Percentiles rank a stretch among this genome's conserved stretches.
phyloP scores from a whole-genome alignment of 1,284 basidiomycete species.

The Cutaneotrichosporon mucoides region DNA sequence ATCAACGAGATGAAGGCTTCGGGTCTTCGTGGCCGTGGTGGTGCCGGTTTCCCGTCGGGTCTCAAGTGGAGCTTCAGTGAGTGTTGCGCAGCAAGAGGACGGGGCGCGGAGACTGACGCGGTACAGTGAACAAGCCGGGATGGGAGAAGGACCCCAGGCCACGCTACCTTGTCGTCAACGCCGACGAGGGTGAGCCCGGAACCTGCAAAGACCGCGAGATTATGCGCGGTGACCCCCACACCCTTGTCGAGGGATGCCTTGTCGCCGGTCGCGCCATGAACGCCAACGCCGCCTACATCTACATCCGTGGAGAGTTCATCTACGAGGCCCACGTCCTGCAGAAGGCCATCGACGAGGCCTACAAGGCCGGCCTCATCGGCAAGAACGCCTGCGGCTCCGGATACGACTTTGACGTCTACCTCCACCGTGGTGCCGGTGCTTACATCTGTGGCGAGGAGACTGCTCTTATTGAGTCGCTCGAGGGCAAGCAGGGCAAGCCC shows the following conservation, averaged over 20 bases:
- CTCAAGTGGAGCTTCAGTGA: conserved; percentile 92
- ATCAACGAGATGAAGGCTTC: conserved; percentile 95
- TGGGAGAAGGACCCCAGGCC: conserved; percentile 94
- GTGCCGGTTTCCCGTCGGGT: conserved; percentile 95
- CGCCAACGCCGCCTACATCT: conserved; percentile 91
- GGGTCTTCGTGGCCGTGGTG: conserved; percentile 90
- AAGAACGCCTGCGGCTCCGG: conserved; percentile 89
- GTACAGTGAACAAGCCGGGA: conserved; percentile 75
- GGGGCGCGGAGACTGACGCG: not conserved
- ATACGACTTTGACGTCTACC: conserved; percentile 92
- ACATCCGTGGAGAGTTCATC: conserved; percentile 97
- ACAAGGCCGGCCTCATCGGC: conserved; percentile 85
- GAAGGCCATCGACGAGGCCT: conserved; percentile 92
- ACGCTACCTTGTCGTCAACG: conserved; percentile 95
- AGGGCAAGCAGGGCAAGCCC: conserved; percentile 97
- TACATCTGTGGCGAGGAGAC: conserved; percentile 99
- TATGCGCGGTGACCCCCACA: conserved; percentile 95
- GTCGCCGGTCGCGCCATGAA: conserved; percentile 98
- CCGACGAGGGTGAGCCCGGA: conserved; percentile 97
- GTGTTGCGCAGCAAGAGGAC: conserved; percentile 39
- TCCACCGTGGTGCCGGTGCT: conserved; percentile 94
- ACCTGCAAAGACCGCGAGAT: conserved; percentile 99
- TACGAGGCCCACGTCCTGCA: conserved; percentile 91
- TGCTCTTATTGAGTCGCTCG: conserved; percentile 91
- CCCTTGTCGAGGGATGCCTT: conserved; percentile 94